These are phyloP conservation scores for Aureobasidium mangrovei DNA, from an alignment of 2,329 filamentous ascomycete genomes.

Conservation along the genomic window DNA sequence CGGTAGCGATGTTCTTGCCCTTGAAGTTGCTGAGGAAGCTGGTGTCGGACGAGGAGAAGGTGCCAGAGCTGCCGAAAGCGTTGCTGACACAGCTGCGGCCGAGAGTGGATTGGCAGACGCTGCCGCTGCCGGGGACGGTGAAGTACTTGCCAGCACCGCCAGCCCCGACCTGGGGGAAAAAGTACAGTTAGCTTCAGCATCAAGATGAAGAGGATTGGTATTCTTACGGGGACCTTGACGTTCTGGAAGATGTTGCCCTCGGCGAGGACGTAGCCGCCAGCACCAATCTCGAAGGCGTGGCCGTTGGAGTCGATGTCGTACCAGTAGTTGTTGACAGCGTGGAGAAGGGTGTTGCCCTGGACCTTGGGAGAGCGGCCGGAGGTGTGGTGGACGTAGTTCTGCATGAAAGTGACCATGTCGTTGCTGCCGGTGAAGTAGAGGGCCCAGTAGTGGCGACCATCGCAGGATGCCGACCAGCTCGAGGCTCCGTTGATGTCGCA, in stretches of 20 bases:
- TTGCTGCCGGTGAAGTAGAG: slow-evolving; percentile 47
- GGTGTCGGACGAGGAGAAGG: slow-evolving; percentile 29
- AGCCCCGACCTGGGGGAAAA: slow-evolving; percentile 28
- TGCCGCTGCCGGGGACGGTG: slow-evolving; percentile 29
- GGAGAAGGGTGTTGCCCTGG: slow-evolving; percentile 46
- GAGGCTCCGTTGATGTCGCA: slow-evolving; percentile 48
- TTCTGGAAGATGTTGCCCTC: slow-evolving; percentile 19
- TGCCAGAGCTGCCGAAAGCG: slow-evolving; percentile 21
- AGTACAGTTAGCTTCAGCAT: too few species aligned
- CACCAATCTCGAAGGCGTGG: slow-evolving; percentile 48
- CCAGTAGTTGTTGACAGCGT: slow-evolving; percentile 57
- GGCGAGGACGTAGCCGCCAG: slow-evolving; percentile 24
- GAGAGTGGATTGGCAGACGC: slow-evolving; percentile 37
- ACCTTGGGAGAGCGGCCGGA: slow-evolving; percentile 51
- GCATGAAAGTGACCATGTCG: slow-evolving; percentile 51
- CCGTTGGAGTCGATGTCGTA: slow-evolving; percentile 39
- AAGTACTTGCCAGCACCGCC: slow-evolving; percentile 33
- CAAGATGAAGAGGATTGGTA: too few species aligned
- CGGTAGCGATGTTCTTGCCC: slow-evolving; percentile 45
- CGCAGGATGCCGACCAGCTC: slow-evolving; percentile 48
- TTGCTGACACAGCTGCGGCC: slow-evolving; percentile 46
- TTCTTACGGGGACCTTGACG: slow-evolving; percentile 27
- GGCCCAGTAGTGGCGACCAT: slow-evolving; percentile 53
- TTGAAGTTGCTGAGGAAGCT: slow-evolving; percentile 43
- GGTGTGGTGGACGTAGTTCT: slow-evolving; percentile 53